phyloP scores from a whole-genome alignment of 495 filamentous ascomycete genomes.

The Hapsidospora chrysogenum region DNA sequence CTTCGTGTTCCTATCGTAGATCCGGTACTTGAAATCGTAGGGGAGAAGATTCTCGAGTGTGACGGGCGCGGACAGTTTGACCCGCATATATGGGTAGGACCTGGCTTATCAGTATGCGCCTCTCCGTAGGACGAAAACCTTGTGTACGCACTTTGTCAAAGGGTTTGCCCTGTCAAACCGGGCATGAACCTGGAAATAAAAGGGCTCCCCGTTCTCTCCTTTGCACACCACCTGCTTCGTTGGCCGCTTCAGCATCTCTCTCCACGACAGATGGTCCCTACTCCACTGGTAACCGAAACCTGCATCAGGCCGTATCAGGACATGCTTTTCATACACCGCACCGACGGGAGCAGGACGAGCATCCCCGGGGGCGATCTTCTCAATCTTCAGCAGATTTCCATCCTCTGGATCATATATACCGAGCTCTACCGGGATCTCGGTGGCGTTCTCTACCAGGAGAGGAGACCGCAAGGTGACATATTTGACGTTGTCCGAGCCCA shows the following conservation, averaged over 20 bases:
- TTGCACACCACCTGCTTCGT: conserved; percentile 75
- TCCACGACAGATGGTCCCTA: conserved; percentile 76
- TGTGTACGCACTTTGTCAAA: conserved; percentile 39
- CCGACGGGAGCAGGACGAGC: conserved; percentile 83
- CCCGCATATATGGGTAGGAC: conserved; percentile 84
- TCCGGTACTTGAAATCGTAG: conserved; percentile 96
- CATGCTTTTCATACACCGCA: conserved; percentile 73
- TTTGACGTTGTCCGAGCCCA: conserved; percentile 88
- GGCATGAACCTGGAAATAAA: conserved; percentile 92
- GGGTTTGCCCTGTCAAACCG: conserved; percentile 67
- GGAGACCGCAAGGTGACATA: conserved; percentile 94
- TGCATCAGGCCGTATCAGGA: conserved; percentile 85
- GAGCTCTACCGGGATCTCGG: conserved; percentile 87
- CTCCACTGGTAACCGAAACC: conserved; percentile 97
- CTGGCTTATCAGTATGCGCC: conserved; percentile 21
- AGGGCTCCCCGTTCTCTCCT: conserved; percentile 70
- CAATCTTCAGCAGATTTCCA: conserved; percentile 87
- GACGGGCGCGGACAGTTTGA: conserved; percentile 78
- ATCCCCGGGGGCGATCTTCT: conserved; percentile 90
- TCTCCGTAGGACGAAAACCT: not conserved
- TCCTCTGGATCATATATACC: conserved; percentile 84
- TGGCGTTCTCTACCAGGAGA: conserved; percentile 92
- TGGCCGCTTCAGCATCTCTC: conserved; percentile 67
- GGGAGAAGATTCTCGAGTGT: conserved; percentile 90
- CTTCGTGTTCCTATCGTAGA: conserved; percentile 94